Base-by-base conservation (phyloP, 2,329 filamentous ascomycete species). In the Onygenales sp. region DNA sequence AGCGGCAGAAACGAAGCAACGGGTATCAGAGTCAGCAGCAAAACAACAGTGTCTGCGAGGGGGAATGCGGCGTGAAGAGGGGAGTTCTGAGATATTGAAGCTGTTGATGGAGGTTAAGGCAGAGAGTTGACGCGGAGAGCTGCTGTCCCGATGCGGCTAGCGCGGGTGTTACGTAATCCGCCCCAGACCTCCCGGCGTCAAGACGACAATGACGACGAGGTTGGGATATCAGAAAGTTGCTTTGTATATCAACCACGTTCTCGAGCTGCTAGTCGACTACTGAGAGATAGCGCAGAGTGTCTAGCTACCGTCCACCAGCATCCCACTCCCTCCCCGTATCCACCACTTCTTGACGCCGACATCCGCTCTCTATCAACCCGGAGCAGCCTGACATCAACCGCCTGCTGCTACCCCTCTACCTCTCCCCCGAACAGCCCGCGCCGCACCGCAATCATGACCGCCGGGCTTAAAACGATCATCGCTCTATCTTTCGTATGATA, bases 401-500 rank as follows among this genome's bases (percentile, higher is more conserved):
- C 45, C 42, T 44, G 9, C 14, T 44, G 42, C 48, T 57, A 50
- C 56, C 50, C 47, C 47, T 47, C 50, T 53, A 44, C 44, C 55
- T 57, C 55, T 42, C 51, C 52, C 49, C 48, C 46, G 53, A 57
- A 59, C 58, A 45, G 50, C 45, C 50, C n/a, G 64, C 61, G 62
- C 62, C 64, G 63, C 52, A 17, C 63, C 61, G 63, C 62, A 65
- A 64, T 60, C 64, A 79, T 75, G 75, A 82, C 88, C 78, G 90
- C 93, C 64, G 93, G 93, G 70, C 85, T 98, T 67, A 97, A 96
- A 77, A 98, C 93, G 62, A 98, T 98, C 75, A 98, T 98, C 73
- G 89, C 89, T 60, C 87, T 98, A 63, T 97, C 93, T 69, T 98
- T 98, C 75, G 93, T 88, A 81, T 53, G 82, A 62, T 17, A 33